Base-by-base conservation (phyloP, 768 basidiomycete genomes). In the Leccinum broughii region DNA sequence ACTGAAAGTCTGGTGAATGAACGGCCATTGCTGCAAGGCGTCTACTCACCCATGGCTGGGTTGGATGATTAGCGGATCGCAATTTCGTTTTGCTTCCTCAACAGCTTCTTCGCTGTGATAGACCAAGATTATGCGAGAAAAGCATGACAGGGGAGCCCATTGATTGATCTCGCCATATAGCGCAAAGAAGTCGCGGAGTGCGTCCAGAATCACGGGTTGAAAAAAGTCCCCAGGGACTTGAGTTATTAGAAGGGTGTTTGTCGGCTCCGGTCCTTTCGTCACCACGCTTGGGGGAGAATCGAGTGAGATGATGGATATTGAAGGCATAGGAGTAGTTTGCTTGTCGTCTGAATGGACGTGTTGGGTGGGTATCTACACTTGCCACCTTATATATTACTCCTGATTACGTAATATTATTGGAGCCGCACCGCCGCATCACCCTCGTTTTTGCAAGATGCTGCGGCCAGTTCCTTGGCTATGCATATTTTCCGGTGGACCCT, bases 241-340 rank as follows among this genome's bases (percentile, higher is more conserved):
- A 2, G 95, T 87, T 53, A 98, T 82, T 44, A 93, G 82, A 32
- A 98, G 79, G 0, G 95, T 91, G 75, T 98, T 98, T 34, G 95
- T 96, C 15, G 68, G 15, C 44, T 69, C 64, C 1, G 57, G 50
- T 28, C 54, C 57, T 28, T 55, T 65, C 0, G 56, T 22, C 3
- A 58, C 55, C 13, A 34, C 1, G 10, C 44, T 54, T 1, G 17
- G 13, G 9, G 57, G 57, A 22, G 56, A 51, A 32, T 64, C 62
- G 9, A 61, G 52, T 0, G 71, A 65, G 46, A 69, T 60, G 59
- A 74, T 68, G 30, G 71, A 71, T 62, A 76, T 64, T 15, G 72
- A 74, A 20, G 72, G 66, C 65, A 68, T 69, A 52, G 24, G 32
- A 39, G 55, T 49, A 17, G 51, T 22, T 62, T 24, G 51, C 15